Evolutionary conservation across 2,329 filamentous ascomycete species (phyloP), one percentile per base, ranked within the genome.

Genomic region (Penicillium sp.): DNA sequence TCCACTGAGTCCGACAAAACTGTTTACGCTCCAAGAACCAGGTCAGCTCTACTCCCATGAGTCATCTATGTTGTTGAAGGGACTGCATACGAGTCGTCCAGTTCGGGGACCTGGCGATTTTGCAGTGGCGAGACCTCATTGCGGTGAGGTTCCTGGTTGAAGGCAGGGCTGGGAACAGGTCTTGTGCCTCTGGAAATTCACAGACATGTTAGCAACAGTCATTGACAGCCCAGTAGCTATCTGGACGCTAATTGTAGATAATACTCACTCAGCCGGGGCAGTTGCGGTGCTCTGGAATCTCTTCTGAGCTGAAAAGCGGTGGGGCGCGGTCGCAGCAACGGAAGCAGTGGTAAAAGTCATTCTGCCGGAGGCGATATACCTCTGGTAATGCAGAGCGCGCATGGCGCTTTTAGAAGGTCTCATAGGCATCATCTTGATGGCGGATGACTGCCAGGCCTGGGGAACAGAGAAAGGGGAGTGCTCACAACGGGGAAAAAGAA

Each of bases 1-100:
- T 66, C 93, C 91, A 43, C 83, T 95, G 78, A 90, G 91, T 56
- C 91, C 91, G n/a, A n/a, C n/a, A n/a, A n/a, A n/a, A n/a, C n/a
- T n/a, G n/a, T n/a, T n/a, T n/a, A n/a, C n/a, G n/a, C n/a, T n/a
- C n/a, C n/a, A n/a, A n/a, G n/a, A 65, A 97, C 88, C 71, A 97
- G n/a, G n/a, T n/a, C n/a, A n/a, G n/a, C n/a, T n/a, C n/a, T n/a
- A n/a, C n/a, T n/a, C n/a, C n/a, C n/a, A n/a, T n/a, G n/a, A n/a
- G n/a, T n/a, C n/a, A n/a, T n/a, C n/a, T n/a, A n/a, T n/a, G n/a
- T n/a, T n/a, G n/a, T n/a, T n/a, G n/a, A n/a, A n/a, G n/a, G n/a
- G n/a, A n/a, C n/a, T n/a, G 77, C 84, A 59, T 83, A 88, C 84
- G 86, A 89, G 69, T 90, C 86, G 69, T 90, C 86, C 77, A 89